Base-by-base conservation (phyloP, 768 basidiomycete species). In the Russula lepida region DNA sequence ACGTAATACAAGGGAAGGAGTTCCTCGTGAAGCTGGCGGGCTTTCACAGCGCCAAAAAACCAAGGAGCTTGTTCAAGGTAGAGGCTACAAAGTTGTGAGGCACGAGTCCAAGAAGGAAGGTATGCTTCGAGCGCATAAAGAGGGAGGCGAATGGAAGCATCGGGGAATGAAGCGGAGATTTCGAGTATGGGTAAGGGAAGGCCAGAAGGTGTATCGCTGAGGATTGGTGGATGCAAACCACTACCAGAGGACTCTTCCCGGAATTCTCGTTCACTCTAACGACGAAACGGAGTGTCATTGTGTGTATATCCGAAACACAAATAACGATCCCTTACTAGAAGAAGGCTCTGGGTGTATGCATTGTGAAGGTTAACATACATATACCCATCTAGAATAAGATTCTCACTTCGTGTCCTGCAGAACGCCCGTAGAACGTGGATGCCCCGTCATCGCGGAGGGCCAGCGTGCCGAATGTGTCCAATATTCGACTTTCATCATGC, bases 21-120 rank as follows among this genome's bases (percentile, higher is more conserved):
- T 61, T 86, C 84, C 58, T 86, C 82, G n/a, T 81, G 71, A 9
- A 87, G 71, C 63, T 90, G 87, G 17, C 74, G 75, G 47, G 77
- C 75, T 3, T 84, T 84, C 39, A 89, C 81, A 2, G 86, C 84
- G 23, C 86, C 84, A 60, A 87, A 88, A 69, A 89, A 88, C 88
- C 88, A 90, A 0, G 85, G 84, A 3, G 87, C 85, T 67, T 86
- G 84, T n/a, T 84, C 84, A 43, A 89, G 78, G 70, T 89, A 90
- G 13, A 87, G 75, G n/a, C 83, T 79, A 65, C 78, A 79, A 35
- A 90, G 76, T 33, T 81, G 78, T 48, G 71, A 74, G 0, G 84
- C 82, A 39, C 85, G 84, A 8, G 72, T 68, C 78, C 81, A 85
- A 0, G 79, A 71, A 0, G 88, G 88, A 1, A 89, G 77, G 68